Conservation (phyloP, 2,329 filamentous ascomycete species). For the Colletotrichum magnum region DNA sequence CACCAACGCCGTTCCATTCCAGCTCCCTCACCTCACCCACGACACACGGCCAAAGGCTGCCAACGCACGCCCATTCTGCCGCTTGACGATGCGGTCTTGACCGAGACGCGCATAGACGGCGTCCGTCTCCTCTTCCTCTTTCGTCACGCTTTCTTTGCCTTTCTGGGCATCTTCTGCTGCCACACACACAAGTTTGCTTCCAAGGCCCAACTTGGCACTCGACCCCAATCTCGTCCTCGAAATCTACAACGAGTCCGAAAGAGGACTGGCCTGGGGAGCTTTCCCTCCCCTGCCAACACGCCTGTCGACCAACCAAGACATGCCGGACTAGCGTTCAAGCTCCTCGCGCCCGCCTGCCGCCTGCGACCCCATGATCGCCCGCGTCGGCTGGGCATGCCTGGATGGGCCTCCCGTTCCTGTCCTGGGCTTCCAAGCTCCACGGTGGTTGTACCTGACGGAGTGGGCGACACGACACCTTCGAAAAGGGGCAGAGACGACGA, state of each 20-base stretch:
- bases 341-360: slow-evolving; percentile 18
- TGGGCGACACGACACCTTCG: background rate
- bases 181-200: background rate
- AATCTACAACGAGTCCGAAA: slow-evolving; percentile 8
- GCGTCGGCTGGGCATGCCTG: slow-evolving; percentile 38
- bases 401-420: slow-evolving; percentile 31
- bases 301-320: slow-evolving; percentile 15
- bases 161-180: background rate
- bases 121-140: slow-evolving; percentile 1
- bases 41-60: slow-evolving; percentile 12
- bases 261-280: slow-evolving; percentile 9
- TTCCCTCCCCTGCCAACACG: slow-evolving; percentile 12
- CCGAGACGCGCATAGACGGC: slow-evolving; percentile 33
- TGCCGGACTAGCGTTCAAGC: slow-evolving; percentile 29
- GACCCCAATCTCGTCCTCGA: background rate
- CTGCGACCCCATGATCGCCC: slow-evolving; percentile 38
- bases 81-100: slow-evolving; percentile 22
- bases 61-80: slow-evolving; percentile 29
- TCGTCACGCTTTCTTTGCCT: background rate
- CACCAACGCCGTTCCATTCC: slow-evolving; percentile 8
- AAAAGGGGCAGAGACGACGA: slow-evolving; percentile 13
- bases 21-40: slow-evolving; percentile 11
- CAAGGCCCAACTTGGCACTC: background rate
- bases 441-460: slow-evolving; percentile 2
- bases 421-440: background rate